Evolutionary conservation across 2,329 filamentous ascomycete genomes (phyloP), one percentile per base, ranked within the genome.

Genomic region (Fusarium avenaceum): DNA sequence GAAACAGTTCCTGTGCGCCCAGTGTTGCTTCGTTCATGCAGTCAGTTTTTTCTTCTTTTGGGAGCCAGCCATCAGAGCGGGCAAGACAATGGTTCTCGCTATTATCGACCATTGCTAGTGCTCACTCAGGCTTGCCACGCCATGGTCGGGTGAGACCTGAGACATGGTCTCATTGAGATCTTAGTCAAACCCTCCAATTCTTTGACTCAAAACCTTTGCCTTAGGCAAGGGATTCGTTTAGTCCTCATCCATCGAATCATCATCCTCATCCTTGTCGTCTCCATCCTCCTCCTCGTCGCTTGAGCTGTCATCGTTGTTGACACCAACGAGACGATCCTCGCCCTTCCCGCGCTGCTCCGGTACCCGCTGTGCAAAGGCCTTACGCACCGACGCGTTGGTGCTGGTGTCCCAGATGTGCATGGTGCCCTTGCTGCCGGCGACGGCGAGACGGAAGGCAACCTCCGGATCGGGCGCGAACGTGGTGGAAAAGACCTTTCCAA

Each of bases 391-490:
- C 15, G 88, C 88, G 78, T 99, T 99, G 58, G 96, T 99, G 78
- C 93, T 88, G 22, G 96, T 97, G 80, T 98, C 95, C 96, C 96
- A 99, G 53, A 99, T 90, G 78, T 97, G 92, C 76, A 98, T 89
- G 35, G 88, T 88, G 45, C 96, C 96, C 82, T 96, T 96, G 84
- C 94, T 98, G 56, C 96, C 96, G 8, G 95, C 96, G 19, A 99
- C 93, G 3, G 94, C 92, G 44, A 99, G 85, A 54, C 96, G 87
- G 86, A 98, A 99, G 24, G 92, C 92, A 11, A 98, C 94, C 80
- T 96, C 93, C 33, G 89, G 80, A 77, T 99, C 96, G 1, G 96
- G 95, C 6, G 92, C 96, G 78, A 98, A 99, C 8, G 87, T 87
- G 3, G 94, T 92, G 13, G 93, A 93, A 80, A 99, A 99, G 38